Evolutionary conservation across 2,329 filamentous ascomycete species (phyloP), one percentile per base, ranked within the genome.

Genomic region (Zarea fungicola): DNA sequence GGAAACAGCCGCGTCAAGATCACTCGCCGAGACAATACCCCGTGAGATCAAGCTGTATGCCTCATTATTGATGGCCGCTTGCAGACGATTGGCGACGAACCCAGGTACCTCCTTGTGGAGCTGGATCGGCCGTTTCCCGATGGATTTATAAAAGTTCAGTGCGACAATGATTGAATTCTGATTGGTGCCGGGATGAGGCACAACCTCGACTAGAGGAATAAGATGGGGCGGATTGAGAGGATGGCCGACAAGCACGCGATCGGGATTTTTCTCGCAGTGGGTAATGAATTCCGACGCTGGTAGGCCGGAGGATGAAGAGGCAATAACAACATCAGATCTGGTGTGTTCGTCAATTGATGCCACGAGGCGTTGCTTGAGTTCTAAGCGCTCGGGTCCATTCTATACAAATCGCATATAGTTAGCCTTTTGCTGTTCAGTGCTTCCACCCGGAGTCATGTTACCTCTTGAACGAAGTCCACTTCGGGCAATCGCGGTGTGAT

Each of bases 181-280:
- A 5, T 57, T 49, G 0, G 69, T 72, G 34, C 56, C 54, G 2
- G 52, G 41, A 3, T 67, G 64, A 8, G 65, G 66, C 2, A 73
- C 71, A 0, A 75, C 66, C 55, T 75, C 72, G 18, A 75, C 69
- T 13, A 75, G 60, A 1, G 71, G 71, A 18, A 75, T 70, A 16
- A 75, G 58, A 52, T 75, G 72, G 6, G 71, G 72, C 8, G 72
- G 72, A 52, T 75, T 74, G 60, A 74, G 74, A 0, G 72, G 71
- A 53, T 75, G 72, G 4, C 70, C 71, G 22, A 75, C 64, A 1
- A 72, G 55, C 28, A 69, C 61, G n/a, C 68, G 62, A 18, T 55
- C 57, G 0, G 67, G 64, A 26, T 60, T 37, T 18, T 40, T 34
- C 4, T 19, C n/a, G 16, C 52, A 54, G 18, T 50, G 18, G 3